A percentile compares a stretch with the other conserved stretches of the same genome.
Evolutionary conservation across 768 basidiomycete genomes (phyloP).

Genomic region (Phanerodontia chrysosporium): DNA sequence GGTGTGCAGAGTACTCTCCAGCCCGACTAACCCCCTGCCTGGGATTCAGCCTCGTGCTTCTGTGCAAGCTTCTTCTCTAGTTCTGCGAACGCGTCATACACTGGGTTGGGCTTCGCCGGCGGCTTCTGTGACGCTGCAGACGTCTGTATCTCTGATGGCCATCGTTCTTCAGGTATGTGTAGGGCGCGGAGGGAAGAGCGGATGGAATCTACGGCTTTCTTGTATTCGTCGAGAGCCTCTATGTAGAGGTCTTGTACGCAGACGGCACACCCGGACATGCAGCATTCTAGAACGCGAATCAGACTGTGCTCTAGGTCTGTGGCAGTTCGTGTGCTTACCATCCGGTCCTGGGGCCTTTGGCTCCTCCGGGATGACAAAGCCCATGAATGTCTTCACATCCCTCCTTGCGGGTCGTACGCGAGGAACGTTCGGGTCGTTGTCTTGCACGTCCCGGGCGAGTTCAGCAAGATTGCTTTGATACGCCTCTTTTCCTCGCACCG

Average conservation of each 20-base stretch:
- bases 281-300: slow-evolving; percentile 61
- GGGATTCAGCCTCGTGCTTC: slow-evolving; percentile 33
- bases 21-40: slow-evolving; percentile 9
- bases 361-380: slow-evolving; percentile 55
- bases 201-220: slow-evolving; percentile 46
- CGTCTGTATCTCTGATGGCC: slow-evolving; percentile 55
- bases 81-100: slow-evolving; percentile 68
- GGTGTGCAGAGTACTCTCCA: background rate
- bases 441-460: slow-evolving; percentile 19
- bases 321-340: slow-evolving; percentile 38
- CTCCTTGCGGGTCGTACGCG: slow-evolving; percentile 5
- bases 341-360: slow-evolving; percentile 64
- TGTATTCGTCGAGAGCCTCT: slow-evolving; percentile 63
- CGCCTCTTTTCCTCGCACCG: slow-evolving; percentile 41
- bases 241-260: slow-evolving; percentile 89
- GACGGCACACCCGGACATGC: slow-evolving; percentile 92
- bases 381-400: slow-evolving; percentile 37
- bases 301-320: background rate
- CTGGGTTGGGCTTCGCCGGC: slow-evolving; percentile 28
- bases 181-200: slow-evolving; percentile 43
- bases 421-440: slow-evolving; percentile 5
- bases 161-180: slow-evolving; percentile 52
- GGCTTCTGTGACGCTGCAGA: background rate
- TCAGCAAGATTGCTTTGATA: slow-evolving; percentile 24
- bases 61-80: slow-evolving; percentile 54